phyloP scores from a whole-genome alignment of 1,284 basidiomycete species.

The Leccinum pachyderme region DNA sequence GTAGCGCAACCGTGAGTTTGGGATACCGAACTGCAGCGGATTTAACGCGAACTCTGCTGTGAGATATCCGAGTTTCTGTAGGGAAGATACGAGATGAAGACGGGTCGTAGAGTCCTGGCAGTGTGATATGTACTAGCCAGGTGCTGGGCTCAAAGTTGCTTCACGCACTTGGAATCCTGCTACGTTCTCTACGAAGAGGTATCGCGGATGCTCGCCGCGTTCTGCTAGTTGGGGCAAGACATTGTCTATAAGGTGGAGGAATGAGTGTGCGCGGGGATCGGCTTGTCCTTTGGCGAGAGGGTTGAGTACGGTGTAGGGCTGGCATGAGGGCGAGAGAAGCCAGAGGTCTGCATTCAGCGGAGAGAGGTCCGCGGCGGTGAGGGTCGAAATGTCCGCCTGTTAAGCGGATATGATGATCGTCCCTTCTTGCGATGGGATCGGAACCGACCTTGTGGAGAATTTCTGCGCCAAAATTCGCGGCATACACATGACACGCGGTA shows the following conservation, averaged over 20 bases:
- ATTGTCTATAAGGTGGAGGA: slow-evolving; percentile 63
- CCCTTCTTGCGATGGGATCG: neutral
- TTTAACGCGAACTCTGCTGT: slow-evolving; percentile 63
- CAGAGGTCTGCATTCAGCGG: slow-evolving; percentile 54
- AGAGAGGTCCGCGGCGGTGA: slow-evolving; percentile 49
- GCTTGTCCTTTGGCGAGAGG: slow-evolving; percentile 62
- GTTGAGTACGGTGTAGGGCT: slow-evolving; percentile 77
- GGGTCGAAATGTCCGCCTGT: slow-evolving; percentile 61
- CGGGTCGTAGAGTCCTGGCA: slow-evolving; percentile 63
- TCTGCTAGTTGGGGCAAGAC: slow-evolving; percentile 60
- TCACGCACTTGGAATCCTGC: slow-evolving; percentile 71
- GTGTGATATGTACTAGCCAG: slow-evolving; percentile 1
- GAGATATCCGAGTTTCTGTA: slow-evolving; percentile 55
- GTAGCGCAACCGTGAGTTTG: slow-evolving; percentile 76
- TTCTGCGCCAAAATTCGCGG: slow-evolving; percentile 48
- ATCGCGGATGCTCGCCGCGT: slow-evolving; percentile 46
- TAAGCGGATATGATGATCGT: neutral
- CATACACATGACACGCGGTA: slow-evolving; percentile 64
- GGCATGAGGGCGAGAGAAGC: slow-evolving; percentile 77
- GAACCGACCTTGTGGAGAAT: slow-evolving; percentile 49
- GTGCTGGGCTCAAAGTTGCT: neutral
- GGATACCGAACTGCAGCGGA: slow-evolving; percentile 73
- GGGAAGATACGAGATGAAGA: slow-evolving; percentile 45
- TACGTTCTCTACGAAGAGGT: slow-evolving; percentile 73
- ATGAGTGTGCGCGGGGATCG: slow-evolving; percentile 74